A percentile compares a stretch with the other conserved stretches of the same genome.
These are phyloP conservation scores for Aspergillus persii DNA, from an alignment of 2,329 filamentous ascomycete genomes.

Conservation along the genomic window DNA sequence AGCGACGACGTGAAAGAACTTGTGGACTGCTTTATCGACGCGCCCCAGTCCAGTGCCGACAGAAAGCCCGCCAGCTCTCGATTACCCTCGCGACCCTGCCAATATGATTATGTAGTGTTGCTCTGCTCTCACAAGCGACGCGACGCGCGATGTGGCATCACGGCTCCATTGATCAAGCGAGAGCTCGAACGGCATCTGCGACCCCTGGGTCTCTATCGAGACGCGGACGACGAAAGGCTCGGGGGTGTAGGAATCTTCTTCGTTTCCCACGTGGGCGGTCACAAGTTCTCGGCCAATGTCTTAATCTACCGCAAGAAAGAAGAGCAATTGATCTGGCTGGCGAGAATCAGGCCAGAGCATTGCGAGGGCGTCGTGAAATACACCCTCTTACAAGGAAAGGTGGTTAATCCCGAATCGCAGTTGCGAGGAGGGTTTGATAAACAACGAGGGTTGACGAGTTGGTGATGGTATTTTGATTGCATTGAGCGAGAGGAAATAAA, in stretches of 20 bases:
- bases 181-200: slow-evolving; percentile 82
- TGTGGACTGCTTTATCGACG: slow-evolving; percentile 65
- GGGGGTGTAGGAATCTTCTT: slow-evolving; percentile 89
- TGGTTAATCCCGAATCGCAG: slow-evolving; percentile 81
- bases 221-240: slow-evolving; percentile 76
- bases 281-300: slow-evolving; percentile 91
- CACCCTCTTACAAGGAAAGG: slow-evolving; percentile 82
- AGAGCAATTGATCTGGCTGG: slow-evolving; percentile 70
- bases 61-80: slow-evolving; percentile 48
- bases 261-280: slow-evolving; percentile 87
- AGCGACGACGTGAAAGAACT: slow-evolving; percentile 64
- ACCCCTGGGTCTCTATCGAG: slow-evolving; percentile 73
- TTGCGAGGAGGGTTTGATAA: slow-evolving; percentile 83
- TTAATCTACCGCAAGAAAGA: slow-evolving; percentile 69
- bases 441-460: slow-evolving; percentile 67
- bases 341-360: slow-evolving; percentile 79
- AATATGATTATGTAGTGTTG: slow-evolving; percentile 78
- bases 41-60: slow-evolving; percentile 49
- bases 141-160: slow-evolving; percentile 88
- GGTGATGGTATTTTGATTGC: slow-evolving; percentile 17
- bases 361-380: slow-evolving; percentile 85
- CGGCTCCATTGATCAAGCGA: slow-evolving; percentile 73
- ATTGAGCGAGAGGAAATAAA: neutral
- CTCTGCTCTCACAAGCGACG: slow-evolving; percentile 86
- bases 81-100: slow-evolving; percentile 59